Evolutionary conservation across 225 moss, liverwort and hornwort genomes (phyloP), one percentile per base, ranked within the genome.

Genomic region (Marchantia polymorpha): DNA sequence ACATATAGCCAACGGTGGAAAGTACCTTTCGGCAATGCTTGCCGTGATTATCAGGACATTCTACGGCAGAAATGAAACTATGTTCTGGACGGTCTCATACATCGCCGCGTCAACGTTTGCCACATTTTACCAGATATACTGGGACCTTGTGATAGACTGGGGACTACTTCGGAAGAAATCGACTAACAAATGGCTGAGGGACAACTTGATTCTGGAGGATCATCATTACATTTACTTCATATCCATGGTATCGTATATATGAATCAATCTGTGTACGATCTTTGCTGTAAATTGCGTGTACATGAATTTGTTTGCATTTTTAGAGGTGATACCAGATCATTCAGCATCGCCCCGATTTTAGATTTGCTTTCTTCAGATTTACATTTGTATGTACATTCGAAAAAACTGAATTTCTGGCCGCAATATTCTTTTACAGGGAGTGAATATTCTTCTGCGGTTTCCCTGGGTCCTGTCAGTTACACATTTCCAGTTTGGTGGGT

Each of bases 61-160:
- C 20, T 90, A 90, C 39, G 79, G 80, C 26, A 75, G 47, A 16
- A 77, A 65, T 6, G 83, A 81, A n/a, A 89, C 80, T 83, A 60
- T 81, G n/a, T 78, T 55, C 15, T 92, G 82, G 79, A 80, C 78
- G 74, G 60, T 86, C 68, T 50, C 81, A 27, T 86, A 84, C 71
- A 72, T 91, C 58, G n/a, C 83, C 68, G 84, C 85, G 48, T 91
- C 95, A 14, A 77, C 64, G 72, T 52, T 83, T 20, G 90, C 93
- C 53, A 89, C 92, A 65, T 47, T 90, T 46, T 95, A 93, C 75
- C 91, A 92, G 82, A 88, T 87, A 54, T 93, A 90, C 73, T 96
- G 95, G 95, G 95, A 95, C 76, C 79, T 96, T 48, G 90, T 92
- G 27, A 84, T 91, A 51, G 95, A 93, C 80, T 96, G 95, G 93